phyloP scores from a whole-genome alignment of 129 eudicot genomes.

The Kitagawia praeruptora region DNA sequence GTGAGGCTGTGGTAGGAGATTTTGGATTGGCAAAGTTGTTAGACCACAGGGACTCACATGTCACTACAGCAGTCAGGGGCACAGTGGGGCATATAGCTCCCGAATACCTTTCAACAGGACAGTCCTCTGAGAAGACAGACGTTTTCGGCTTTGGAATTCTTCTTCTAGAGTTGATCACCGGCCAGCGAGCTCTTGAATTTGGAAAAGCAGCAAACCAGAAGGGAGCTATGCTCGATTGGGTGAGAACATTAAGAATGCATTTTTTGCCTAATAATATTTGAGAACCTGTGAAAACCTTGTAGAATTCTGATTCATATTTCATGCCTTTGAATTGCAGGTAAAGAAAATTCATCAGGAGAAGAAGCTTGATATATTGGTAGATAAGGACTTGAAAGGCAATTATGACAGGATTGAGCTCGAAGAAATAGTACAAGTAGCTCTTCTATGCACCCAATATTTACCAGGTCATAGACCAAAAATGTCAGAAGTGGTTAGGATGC shows the following conservation, averaged over 20 bases:
- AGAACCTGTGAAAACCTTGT: not conserved
- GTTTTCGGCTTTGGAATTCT: slow-evolving; percentile 96
- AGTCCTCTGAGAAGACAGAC: slow-evolving; percentile 92
- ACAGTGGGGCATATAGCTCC: slow-evolving; percentile 99
- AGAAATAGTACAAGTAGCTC: slow-evolving; percentile 82
- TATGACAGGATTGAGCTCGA: slow-evolving; percentile 75
- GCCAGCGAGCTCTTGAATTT: slow-evolving; percentile 77
- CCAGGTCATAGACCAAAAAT: slow-evolving; percentile 78
- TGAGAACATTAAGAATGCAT: slow-evolving; percentile 13
- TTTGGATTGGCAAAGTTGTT: slow-evolving; percentile 94
- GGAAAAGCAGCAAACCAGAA: slow-evolving; percentile 93
- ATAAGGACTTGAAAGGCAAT: slow-evolving; percentile 55
- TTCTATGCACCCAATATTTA: slow-evolving; percentile 63
- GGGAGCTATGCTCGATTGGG: slow-evolving; percentile 96
- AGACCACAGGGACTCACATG: slow-evolving; percentile 85
- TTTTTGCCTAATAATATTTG: too few relatives aligned
- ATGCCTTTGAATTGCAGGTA: slow-evolving; percentile 29
- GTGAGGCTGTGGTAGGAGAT: slow-evolving; percentile 96
- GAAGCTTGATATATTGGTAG: slow-evolving; percentile 78
- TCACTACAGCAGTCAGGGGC: slow-evolving; percentile 94
- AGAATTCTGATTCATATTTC: not conserved
- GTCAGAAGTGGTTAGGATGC: slow-evolving; percentile 97
- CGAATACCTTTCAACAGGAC: slow-evolving; percentile 92
- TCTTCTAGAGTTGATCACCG: slow-evolving; percentile 74
- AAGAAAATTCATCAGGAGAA: slow-evolving; percentile 77